phyloP scores from a whole-genome alignment of 2,329 filamentous ascomycete genomes.

The Colletotrichum navitas region DNA sequence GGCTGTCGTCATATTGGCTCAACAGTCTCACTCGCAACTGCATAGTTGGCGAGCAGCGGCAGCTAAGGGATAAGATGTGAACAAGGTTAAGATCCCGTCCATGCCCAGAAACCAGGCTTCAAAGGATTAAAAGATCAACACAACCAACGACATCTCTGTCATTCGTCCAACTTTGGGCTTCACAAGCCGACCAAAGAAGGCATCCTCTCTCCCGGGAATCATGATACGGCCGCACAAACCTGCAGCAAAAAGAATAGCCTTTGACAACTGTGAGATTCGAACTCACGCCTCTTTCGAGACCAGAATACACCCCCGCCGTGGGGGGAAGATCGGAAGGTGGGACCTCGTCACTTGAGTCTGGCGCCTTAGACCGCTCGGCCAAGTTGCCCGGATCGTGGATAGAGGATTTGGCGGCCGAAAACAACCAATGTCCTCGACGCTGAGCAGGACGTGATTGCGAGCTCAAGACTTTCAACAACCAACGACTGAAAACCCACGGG shows the following conservation, averaged over 20 bases:
- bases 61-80: background rate
- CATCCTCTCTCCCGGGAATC: background rate
- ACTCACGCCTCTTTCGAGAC: constrained; percentile 30
- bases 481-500: background rate
- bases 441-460: background rate
- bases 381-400: constrained; percentile 2
- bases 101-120: background rate
- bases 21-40: background rate
- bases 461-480: background rate
- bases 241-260: background rate
- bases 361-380: constrained; percentile 29
- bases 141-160: background rate
- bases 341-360: constrained; percentile 8
- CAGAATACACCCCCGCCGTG: constrained; percentile 18
- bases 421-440: background rate
- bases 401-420: rapidly evolving
- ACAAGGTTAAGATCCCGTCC: background rate
- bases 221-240: background rate
- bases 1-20: background rate
- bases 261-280: constrained; percentile 29
- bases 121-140: background rate
- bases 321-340: constrained; percentile 1
- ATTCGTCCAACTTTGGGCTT: background rate
- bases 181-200: background rate
- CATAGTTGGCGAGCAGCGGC: background rate